Evolutionary conservation across 2,329 filamentous ascomycete genomes (phyloP), one percentile per base, ranked within the genome.

Genomic region (Fulvia fulva): DNA sequence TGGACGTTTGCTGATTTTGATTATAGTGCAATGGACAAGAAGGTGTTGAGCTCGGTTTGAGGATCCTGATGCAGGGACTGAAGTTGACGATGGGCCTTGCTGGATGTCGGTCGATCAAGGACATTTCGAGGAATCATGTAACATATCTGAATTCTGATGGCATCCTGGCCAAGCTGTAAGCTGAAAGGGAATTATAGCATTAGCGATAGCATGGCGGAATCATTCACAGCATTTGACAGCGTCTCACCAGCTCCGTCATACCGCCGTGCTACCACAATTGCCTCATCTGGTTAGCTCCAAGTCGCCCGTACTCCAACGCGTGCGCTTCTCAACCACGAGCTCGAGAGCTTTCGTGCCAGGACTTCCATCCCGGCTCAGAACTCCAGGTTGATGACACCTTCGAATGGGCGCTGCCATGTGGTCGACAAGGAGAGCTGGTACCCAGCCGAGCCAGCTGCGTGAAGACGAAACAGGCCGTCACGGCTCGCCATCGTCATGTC

Each of bases 1-100:
- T 44, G 44, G 21, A 45, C 16, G 19, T 16, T 7, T 44, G 23
- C 22, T 53, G 9, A 45, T 21, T 43, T 6, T 14, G 21, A 11
- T 28, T 9, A n/a, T 32, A 55, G 19, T 66, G 65, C 56, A 65
- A 69, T 41, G 71, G 69, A 7, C 65, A 73, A 47, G 64, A 66
- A 32, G 71, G 71, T 9, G 66, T 71, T 1, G 75, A 76, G 59
- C 62, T 76, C 34, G 78, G 77, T 16, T 57, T 82, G 45, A 74
- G 70, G 37, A 74, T 81, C 16, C 50, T 76, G 26, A 61, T 61
- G n/a, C 69, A 72, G 22, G 73, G 75, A 61, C 68, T 76, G 55
- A 70, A 66, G 56, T 61, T 70, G 5, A 73, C 70, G 52, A 75
- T 75, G 74, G 71, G 68, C 12, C 57, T 76, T 43, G 71, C 73